Base-by-base conservation (phyloP, 768 basidiomycete species). In the Russula dissimulans region DNA sequence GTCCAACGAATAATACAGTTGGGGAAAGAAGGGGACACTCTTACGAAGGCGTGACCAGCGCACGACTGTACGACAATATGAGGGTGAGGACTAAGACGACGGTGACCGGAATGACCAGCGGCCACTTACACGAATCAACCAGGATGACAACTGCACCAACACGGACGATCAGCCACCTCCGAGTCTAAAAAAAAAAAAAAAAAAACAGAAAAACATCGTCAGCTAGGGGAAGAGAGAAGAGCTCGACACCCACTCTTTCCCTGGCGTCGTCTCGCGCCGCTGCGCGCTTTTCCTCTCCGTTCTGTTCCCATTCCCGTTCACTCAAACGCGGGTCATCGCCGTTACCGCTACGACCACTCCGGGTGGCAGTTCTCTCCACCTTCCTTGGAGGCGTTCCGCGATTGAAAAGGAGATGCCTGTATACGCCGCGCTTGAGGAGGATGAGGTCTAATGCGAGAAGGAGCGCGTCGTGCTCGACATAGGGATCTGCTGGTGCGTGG, bases 321-420 rank as follows among this genome's bases (percentile, higher is more conserved):
- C 5, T 34, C 29, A 17, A 26, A 26, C 22, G 22, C 22, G 34
- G 34, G 34, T 36, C 34, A 36, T 36, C 34, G 34, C 34, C 10
- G 34, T 36, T 3, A 36, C 10, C 34, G 34, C 10, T 10, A 36
- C 34, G 34, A 7, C 34, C 34, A 7, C 34, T 36, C 3, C 1
- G 1, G 34, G 34, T 10, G 10, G 39, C 29, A 11, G 31, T 34
- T 32, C 52, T 38, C 12, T 60, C 58, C 39, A 75, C 71, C 64
- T 76, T 77, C 62, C 84, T 75, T 0, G 89, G 87, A 51, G 81
- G 80, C 0, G 83, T 74, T 5, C 86, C 89, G 49, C 89, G 77
- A 67, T 94, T 94, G 67, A 87, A 93, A 34, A 93, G 72, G 17
- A 93, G 71, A 72, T 93, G 91, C 17, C 86, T 78, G 68, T 87